Conservation (phyloP, 2,329 filamentous ascomycete species). For the Aureobasidium sp. region DNA sequence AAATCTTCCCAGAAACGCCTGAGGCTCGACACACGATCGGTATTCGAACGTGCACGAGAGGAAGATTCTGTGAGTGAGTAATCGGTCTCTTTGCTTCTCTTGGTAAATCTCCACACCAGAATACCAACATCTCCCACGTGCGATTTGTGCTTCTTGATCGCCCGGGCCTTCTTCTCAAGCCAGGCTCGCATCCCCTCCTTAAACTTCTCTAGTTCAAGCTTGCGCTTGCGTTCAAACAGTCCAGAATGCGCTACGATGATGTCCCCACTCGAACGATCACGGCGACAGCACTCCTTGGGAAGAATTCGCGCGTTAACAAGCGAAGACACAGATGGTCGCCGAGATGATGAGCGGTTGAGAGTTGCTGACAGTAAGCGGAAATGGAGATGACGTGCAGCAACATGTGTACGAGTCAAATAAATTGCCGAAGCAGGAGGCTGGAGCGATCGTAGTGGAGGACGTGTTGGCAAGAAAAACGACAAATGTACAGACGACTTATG, state of each 20-base stretch:
- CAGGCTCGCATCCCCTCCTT: conserved; percentile 60
- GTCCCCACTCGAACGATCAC: conserved; percentile 28
- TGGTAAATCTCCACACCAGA: conserved; percentile 34
- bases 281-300: conserved; percentile 51
- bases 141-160: conserved; percentile 32
- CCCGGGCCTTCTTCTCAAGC: conserved; percentile 43
- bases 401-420: conserved; percentile 59
- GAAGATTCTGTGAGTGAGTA: conserved; percentile 17
- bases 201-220: conserved; percentile 59
- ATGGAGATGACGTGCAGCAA: conserved; percentile 56
- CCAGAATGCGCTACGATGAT: conserved; percentile 24
- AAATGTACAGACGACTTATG: conserved; percentile 50
- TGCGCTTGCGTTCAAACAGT: conserved; percentile 55
- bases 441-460: conserved; percentile 51
- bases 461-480: conserved; percentile 48
- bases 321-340: conserved; percentile 52
- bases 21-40: conserved; percentile 38
- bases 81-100: conserved; percentile 38
- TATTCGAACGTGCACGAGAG: conserved; percentile 33
- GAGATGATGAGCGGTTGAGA: conserved; percentile 54
- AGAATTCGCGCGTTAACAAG: conserved; percentile 59
- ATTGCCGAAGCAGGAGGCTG: conserved; percentile 59
- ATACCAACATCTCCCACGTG: conserved; percentile 33
- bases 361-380: conserved; percentile 59
- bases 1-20: conserved; percentile 58